These are phyloP conservation scores for Hordeum pubiflorum DNA, from an alignment of 202 grass and related monocot species.

Conservation along the genomic window DNA sequence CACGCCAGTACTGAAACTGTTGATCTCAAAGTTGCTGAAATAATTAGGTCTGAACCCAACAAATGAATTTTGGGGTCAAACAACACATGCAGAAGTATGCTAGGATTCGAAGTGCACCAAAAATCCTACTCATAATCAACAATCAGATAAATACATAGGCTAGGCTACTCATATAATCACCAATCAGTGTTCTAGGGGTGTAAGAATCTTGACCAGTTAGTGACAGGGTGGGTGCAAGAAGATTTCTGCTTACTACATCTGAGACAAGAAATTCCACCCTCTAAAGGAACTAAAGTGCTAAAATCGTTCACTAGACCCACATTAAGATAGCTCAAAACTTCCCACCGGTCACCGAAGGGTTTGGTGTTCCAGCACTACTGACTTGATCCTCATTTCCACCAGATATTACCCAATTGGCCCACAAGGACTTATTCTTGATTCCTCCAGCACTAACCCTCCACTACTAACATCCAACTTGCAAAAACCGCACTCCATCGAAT, in stretches of 20 bases:
- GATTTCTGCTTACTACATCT: conserved; percentile 5
- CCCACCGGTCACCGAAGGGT: background rate
- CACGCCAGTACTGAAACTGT: background rate
- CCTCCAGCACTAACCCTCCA: conserved; percentile 23
- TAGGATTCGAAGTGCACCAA: background rate
- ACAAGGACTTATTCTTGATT: conserved; percentile 34
- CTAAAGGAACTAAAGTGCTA: conserved; percentile 7
- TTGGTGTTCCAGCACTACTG: background rate
- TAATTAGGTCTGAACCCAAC: background rate
- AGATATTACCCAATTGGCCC: conserved; percentile 15
- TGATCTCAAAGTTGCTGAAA: background rate
- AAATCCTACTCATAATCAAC: background rate
- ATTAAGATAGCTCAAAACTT: background rate
- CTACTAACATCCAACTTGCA: conserved; percentile 5
- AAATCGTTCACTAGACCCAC: background rate
- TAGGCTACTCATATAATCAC: background rate
- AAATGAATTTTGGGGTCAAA: background rate
- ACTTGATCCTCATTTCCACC: conserved; percentile 13
- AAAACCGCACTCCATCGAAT: background rate
- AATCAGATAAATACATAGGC: background rate
- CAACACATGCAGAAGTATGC: background rate
- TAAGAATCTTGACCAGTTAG: background rate
- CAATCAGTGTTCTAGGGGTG: background rate
- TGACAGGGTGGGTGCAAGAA: background rate
- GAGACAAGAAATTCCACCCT: background rate